phyloP scores from a whole-genome alignment of 768 basidiomycete species.

The Boletus rubescentipes region DNA sequence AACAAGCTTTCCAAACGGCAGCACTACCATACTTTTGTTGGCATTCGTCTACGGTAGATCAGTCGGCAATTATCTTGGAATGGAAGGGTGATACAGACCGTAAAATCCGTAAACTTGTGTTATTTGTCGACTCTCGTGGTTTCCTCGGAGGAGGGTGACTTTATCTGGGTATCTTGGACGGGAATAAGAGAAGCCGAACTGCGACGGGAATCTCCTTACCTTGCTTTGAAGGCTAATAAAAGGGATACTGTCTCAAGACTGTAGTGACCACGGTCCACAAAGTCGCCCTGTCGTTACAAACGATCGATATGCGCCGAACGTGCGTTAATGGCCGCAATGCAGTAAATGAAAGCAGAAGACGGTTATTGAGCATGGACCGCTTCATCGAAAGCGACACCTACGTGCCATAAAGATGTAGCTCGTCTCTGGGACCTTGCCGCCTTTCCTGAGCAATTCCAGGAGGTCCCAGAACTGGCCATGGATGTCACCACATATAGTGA shows the following conservation, averaged over 20 bases:
- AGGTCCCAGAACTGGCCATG: constrained; percentile 99
- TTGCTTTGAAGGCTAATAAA: constrained; percentile 84
- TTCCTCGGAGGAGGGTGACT: constrained; percentile 88
- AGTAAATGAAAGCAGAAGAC: not conserved
- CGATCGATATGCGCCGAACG: not conserved
- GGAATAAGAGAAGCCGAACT: constrained; percentile 5
- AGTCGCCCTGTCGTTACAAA: constrained; percentile 70
- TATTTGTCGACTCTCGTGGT: constrained; percentile 96
- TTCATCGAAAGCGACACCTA: constrained; percentile 42
- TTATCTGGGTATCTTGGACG: constrained; percentile 82
- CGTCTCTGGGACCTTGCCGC: constrained; percentile 81
- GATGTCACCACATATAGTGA: constrained; percentile 94
- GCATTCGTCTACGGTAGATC: constrained; percentile 71
- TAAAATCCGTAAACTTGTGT: constrained; percentile 99
- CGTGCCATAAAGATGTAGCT: constrained; percentile 97
- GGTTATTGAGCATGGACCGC: constrained; percentile 27
- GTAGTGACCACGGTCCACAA: constrained; percentile 96
- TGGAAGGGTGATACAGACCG: constrained; percentile 44
- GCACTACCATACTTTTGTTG: constrained; percentile 97
- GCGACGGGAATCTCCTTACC: constrained; percentile 43
- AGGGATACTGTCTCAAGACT: constrained; percentile 93
- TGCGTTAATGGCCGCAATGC: too few species aligned
- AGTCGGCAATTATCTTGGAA: not conserved
- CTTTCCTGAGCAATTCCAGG: constrained; percentile 83
- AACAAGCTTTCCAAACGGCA: constrained; percentile 96